These are phyloP conservation scores for Botrytis hyacinthi DNA, from an alignment of 2,329 filamentous ascomycete genomes.

Conservation along the genomic window DNA sequence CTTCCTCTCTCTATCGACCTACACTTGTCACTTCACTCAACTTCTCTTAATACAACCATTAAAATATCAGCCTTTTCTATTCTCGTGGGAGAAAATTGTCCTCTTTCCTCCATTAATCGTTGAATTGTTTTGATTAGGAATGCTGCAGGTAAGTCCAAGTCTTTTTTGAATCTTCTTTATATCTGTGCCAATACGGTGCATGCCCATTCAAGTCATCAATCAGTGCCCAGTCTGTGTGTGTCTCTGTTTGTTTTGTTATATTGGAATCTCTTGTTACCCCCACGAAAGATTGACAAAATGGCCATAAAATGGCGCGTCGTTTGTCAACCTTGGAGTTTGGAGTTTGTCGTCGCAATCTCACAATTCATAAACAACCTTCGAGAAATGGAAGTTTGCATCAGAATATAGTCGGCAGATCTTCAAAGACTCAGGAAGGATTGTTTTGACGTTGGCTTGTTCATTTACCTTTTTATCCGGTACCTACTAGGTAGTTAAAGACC, in stretches of 20 bases:
- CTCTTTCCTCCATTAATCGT: not conserved
- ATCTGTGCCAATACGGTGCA: constrained; percentile 11
- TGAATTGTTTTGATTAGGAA: constrained; percentile 26
- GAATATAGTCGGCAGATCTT: not conserved
- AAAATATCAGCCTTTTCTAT: not conserved
- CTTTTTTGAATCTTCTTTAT: constrained; percentile 18
- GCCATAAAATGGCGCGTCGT: constrained; percentile 13
- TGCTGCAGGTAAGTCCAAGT: constrained; percentile 40
- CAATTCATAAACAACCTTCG: not conserved
- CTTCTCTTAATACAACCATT: not conserved
- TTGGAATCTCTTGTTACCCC: constrained; percentile 1
- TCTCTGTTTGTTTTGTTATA: not conserved
- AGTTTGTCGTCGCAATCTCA: not conserved
- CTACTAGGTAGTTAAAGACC: constrained; percentile 17
- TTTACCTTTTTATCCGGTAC: constrained; percentile 11
- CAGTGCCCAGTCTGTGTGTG: not conserved
- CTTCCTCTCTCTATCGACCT: not conserved
- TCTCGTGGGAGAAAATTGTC: not conserved
- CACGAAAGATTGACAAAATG: constrained; percentile 7
- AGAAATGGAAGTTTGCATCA: not conserved
- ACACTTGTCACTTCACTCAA: not conserved
- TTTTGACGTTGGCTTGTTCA: not conserved
- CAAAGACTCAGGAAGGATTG: not conserved
- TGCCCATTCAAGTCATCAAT: not conserved
- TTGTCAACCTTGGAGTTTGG: not conserved